phyloP scores from a whole-genome alignment of 73 alveolate genomes.

The Breviolum minutum region DNA sequence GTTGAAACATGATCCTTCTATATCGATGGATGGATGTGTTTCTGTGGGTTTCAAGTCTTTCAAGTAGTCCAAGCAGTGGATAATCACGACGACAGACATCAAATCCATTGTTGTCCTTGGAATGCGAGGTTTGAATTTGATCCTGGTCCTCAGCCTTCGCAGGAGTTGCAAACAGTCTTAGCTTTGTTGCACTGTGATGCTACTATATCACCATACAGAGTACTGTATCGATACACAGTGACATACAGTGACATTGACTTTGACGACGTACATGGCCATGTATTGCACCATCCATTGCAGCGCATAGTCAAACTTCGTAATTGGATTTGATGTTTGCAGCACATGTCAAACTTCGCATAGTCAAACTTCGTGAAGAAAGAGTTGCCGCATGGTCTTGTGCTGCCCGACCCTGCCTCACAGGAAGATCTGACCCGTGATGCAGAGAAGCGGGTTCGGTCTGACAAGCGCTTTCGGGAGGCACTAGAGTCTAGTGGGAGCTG shows the following conservation, averaged over 20 bases:
- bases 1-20: background rate
- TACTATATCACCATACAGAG: too few species aligned
- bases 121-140: constrained; percentile 51
- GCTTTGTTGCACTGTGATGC: too few species aligned
- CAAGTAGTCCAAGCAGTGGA: background rate
- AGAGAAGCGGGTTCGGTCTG: constrained; percentile 78
- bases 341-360: too few species aligned
- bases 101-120: background rate
- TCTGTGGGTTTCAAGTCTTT: background rate
- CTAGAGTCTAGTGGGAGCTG: background rate
- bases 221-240: too few species aligned
- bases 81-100: background rate
- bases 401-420: background rate
- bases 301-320: too few species aligned
- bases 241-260: too few species aligned
- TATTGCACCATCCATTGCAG: too few species aligned
- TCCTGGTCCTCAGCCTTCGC: constrained; percentile 85
- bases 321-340: too few species aligned
- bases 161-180: background rate
- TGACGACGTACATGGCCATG: too few species aligned
- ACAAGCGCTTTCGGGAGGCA: constrained; percentile 90
- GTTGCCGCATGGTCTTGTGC: too few species aligned
- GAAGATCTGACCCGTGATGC: constrained; percentile 81
- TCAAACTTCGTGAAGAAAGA: too few species aligned
- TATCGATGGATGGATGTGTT: too few species aligned